A percentile compares a stretch with the other conserved stretches of the same genome.
Evolutionary conservation across 2,329 filamentous ascomycete species (phyloP).

Genomic region (Aspergillus uvarum): DNA sequence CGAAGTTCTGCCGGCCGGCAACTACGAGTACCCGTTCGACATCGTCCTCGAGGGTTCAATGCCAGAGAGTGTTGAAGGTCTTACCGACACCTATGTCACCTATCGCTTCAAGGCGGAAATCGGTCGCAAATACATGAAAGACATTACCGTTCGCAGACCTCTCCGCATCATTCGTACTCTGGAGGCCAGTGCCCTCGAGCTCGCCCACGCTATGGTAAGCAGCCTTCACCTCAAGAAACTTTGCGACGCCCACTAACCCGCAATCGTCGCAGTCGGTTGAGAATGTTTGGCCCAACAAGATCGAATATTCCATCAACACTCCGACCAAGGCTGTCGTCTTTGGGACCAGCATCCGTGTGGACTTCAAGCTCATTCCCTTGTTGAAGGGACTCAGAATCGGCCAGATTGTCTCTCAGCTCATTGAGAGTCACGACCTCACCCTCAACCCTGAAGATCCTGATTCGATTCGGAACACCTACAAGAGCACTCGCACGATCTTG

Average conservation of each 20-base stretch:
- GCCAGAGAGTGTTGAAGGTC: constrained; percentile 87
- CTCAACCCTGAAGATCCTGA: constrained; percentile 49
- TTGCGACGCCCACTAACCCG: constrained; percentile 16
- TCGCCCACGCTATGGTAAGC: constrained; percentile 76
- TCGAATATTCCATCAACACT: constrained; percentile 91
- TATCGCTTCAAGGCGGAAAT: constrained; percentile 92
- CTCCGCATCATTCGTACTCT: constrained; percentile 75
- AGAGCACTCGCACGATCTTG: constrained; percentile 63
- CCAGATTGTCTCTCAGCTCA: constrained; percentile 74
- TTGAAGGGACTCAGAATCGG: constrained; percentile 85
- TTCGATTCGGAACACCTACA: constrained; percentile 51
- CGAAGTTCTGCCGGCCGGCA: constrained; percentile 65
- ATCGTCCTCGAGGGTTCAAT: constrained; percentile 65
- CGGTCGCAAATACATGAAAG: constrained; percentile 84
- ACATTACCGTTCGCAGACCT: constrained; percentile 76
- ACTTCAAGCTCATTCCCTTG: constrained; percentile 83
- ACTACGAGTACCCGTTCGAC: constrained; percentile 83
- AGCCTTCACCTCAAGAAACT: neutral
- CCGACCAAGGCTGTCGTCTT: constrained; percentile 94
- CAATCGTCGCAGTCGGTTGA: constrained; percentile 66
- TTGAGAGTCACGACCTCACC: constrained; percentile 73
- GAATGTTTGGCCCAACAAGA: constrained; percentile 96
- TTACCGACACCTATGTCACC: constrained; percentile 80
- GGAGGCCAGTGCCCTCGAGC: constrained; percentile 71
- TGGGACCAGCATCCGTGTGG: constrained; percentile 78